A percentile compares a stretch with the other conserved stretches of the same genome.
These are phyloP conservation scores for Dichotomocladium elegans DNA, from an alignment of 371 early-diverging fungal species.

Conservation along the genomic window DNA sequence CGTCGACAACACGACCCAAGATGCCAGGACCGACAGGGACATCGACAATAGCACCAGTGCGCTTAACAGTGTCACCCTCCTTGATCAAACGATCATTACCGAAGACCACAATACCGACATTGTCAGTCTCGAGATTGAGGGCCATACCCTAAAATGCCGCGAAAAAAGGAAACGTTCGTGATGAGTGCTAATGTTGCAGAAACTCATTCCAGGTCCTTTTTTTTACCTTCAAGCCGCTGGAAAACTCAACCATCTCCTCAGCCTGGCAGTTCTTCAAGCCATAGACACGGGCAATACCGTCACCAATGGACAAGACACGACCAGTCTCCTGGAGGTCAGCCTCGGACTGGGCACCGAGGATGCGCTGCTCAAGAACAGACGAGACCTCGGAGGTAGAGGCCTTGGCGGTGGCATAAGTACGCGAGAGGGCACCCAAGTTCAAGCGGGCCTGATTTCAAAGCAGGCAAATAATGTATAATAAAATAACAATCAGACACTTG, in stretches of 20 bases:
- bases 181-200: constrained; percentile 28
- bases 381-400: constrained; percentile 78
- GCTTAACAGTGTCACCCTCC: constrained; percentile 96
- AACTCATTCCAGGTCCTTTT: neutral
- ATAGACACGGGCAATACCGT: constrained; percentile 97
- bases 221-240: constrained; percentile 85
- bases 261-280: constrained; percentile 94
- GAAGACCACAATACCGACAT: constrained; percentile 98
- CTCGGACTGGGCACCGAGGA: constrained; percentile 70
- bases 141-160: constrained; percentile 83
- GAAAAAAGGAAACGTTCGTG: constrained; percentile 51
- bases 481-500: neutral
- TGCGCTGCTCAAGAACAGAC: constrained; percentile 87
- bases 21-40: constrained; percentile 90
- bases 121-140: constrained; percentile 95
- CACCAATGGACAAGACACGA: constrained; percentile 95
- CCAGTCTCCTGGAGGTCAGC: constrained; percentile 70
- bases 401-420: constrained; percentile 52
- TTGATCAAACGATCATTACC: constrained; percentile 90
- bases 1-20: constrained; percentile 95
- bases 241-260: constrained; percentile 98
- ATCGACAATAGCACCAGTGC: constrained; percentile 96
- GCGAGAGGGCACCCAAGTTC: constrained; percentile 56
- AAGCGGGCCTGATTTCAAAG: constrained; percentile 38
- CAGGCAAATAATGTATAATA: neutral